Percentiles rank a stretch among this genome's conserved stretches.
Evolutionary conservation across 1,139 yeast genomes (phyloP).

Genomic region (Geotrichum siamense): DNA sequence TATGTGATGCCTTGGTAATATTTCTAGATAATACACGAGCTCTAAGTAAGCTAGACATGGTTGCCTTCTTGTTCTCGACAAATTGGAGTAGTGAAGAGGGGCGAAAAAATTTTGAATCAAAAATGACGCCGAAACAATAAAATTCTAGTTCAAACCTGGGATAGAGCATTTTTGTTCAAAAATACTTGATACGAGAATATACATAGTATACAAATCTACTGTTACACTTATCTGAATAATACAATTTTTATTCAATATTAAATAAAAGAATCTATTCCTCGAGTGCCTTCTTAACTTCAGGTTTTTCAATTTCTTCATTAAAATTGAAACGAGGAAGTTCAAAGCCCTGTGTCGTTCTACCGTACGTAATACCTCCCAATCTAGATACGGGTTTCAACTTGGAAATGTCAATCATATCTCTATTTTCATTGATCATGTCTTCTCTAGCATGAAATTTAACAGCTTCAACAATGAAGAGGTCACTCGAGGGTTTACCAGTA

Average conservation of each 20-base stretch:
- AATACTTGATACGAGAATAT: neutral
- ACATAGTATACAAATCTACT: neutral
- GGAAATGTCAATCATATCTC: constrained; percentile 39
- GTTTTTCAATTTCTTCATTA: constrained; percentile 22
- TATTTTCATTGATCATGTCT: constrained; percentile 43
- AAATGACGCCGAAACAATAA: too few relatives aligned
- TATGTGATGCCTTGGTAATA: constrained; percentile 16
- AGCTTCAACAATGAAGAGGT: constrained; percentile 46
- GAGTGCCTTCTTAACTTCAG: constrained; percentile 16
- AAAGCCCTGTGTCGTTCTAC: constrained; percentile 40
- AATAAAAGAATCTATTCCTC: neutral
- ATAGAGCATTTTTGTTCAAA: too few relatives aligned
- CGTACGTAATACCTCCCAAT: constrained; percentile 50
- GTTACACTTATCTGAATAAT: neutral
- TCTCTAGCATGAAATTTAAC: constrained; percentile 51
- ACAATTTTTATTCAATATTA: neutral
- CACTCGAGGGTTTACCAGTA: constrained; percentile 39
- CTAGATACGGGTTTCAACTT: constrained; percentile 50
- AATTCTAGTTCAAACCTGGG: too few relatives aligned
- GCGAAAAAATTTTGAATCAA: too few relatives aligned
- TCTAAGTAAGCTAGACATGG: neutral
- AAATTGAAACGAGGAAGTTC: constrained; percentile 42
- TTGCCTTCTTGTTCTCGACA: too few relatives aligned
- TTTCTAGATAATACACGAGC: neutral
- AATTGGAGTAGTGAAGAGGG: too few relatives aligned